Evolutionary conservation across 2,329 filamentous ascomycete species (phyloP).

Genomic region (Sordariomycetes sp.): DNA sequence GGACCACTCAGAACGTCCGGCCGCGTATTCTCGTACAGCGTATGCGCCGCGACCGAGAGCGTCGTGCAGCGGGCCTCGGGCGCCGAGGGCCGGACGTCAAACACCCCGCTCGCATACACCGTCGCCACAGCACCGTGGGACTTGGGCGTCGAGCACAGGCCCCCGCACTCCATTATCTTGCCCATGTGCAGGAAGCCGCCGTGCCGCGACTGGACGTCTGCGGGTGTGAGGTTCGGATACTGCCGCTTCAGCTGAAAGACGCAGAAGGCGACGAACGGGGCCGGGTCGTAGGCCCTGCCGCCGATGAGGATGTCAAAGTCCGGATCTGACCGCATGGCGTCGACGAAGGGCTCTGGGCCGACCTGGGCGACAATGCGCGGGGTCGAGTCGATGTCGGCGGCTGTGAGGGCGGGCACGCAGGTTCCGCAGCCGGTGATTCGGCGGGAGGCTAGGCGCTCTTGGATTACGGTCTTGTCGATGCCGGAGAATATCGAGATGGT

Average conservation of each 20-base stretch:
- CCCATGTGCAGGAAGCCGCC: constrained; percentile 38
- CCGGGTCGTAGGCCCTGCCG: constrained; percentile 30
- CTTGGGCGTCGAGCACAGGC: constrained; percentile 35
- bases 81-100: constrained; percentile 32
- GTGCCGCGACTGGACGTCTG: constrained; percentile 1
- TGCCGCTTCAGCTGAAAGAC: constrained; percentile 9
- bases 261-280: constrained; percentile 25
- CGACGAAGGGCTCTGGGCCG: constrained; percentile 31
- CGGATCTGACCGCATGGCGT: constrained; percentile 26
- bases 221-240: background rate
- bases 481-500: constrained; percentile 25
- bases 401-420: constrained; percentile 26
- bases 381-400: constrained; percentile 23
- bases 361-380: constrained; percentile 31
- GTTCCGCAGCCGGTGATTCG: constrained; percentile 25
- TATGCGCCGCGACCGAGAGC: constrained; percentile 38
- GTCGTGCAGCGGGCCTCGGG: constrained; percentile 30
- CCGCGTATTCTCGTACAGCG: constrained; percentile 42
- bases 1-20: constrained; percentile 39
- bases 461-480: constrained; percentile 21
- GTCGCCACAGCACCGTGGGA: constrained; percentile 27
- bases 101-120: constrained; percentile 26
- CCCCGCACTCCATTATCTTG: constrained; percentile 43
- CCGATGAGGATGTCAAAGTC: constrained; percentile 37
- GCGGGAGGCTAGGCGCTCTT: constrained; percentile 15